Evolutionary conservation across 208 protist genomes (phyloP).

Genomic region (Phytomonas sp.): DNA sequence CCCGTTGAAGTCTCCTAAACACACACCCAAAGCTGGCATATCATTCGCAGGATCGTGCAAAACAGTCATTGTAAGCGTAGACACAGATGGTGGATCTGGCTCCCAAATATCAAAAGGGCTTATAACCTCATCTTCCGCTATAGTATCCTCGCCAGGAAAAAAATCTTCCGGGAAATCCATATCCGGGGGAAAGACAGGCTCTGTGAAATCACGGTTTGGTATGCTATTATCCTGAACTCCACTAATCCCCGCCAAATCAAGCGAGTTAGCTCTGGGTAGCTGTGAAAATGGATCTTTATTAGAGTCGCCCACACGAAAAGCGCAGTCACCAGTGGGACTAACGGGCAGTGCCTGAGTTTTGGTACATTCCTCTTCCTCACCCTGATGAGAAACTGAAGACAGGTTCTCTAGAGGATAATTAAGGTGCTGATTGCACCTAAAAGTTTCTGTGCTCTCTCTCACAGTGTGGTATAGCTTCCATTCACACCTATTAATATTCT

Average conservation of each 20-base stretch:
- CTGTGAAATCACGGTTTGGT: conserved; percentile 32
- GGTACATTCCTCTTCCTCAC: conserved; percentile 12
- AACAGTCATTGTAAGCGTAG: conserved; percentile 55
- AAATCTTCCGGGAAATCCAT: conserved; percentile 10
- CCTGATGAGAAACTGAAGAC: conserved; percentile 3
- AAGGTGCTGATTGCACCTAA: conserved; percentile 56
- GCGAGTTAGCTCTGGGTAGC: neutral
- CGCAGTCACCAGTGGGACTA: conserved; percentile 1
- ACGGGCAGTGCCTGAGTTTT: conserved; percentile 8
- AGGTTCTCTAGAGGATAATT: conserved; percentile 53
- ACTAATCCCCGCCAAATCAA: neutral
- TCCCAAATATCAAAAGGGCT: conserved; percentile 7
- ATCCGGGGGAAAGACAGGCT: conserved; percentile 28
- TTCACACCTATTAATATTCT: conserved; percentile 28
- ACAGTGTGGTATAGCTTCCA: conserved; percentile 48
- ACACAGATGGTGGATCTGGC: conserved; percentile 37
- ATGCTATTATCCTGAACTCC: conserved; percentile 20
- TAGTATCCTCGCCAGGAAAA: neutral
- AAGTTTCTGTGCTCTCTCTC: conserved; percentile 24
- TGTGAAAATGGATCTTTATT: neutral
- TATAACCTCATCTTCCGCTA: neutral
- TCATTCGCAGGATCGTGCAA: conserved; percentile 68
- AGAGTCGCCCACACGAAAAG: neutral
- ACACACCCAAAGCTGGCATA: conserved; percentile 50
- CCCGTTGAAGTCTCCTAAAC: conserved; percentile 74